phyloP scores from a whole-genome alignment of 768 basidiomycete genomes.

The Dacryopinax primogenitus region DNA sequence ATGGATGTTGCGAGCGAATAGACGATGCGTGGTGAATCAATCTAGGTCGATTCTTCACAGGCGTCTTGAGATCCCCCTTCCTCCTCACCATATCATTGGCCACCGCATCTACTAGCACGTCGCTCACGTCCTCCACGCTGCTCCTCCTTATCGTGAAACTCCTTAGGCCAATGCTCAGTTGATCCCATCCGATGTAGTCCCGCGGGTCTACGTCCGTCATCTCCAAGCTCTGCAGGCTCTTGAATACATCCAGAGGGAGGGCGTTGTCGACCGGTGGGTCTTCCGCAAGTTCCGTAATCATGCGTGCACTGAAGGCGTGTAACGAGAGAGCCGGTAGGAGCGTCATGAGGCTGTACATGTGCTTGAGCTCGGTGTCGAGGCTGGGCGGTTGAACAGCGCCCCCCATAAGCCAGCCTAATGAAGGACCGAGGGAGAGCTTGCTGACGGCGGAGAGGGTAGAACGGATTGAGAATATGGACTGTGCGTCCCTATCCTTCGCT shows the following conservation, averaged over 20 bases:
- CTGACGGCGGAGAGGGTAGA: conserved; percentile 69
- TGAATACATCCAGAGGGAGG: conserved; percentile 72
- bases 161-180: conserved; percentile 51
- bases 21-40: background rate
- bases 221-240: conserved; percentile 64
- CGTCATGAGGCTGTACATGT: conserved; percentile 80
- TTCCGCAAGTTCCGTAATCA: conserved; percentile 53
- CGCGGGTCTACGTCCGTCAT: conserved; percentile 74
- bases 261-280: conserved; percentile 63
- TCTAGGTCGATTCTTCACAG: background rate
- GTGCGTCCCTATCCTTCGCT: conserved; percentile 37
- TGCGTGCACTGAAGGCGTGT: conserved; percentile 36
- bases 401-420: conserved; percentile 49
- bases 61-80: conserved; percentile 32
- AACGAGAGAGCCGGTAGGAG: conserved; percentile 70
- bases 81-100: conserved; percentile 59
- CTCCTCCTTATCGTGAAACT: conserved; percentile 66
- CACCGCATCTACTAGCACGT: conserved; percentile 63
- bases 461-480: conserved; percentile 60
- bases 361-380: conserved; percentile 65
- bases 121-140: conserved; percentile 67
- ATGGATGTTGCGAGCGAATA: conserved; percentile 1
- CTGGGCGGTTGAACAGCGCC: conserved; percentile 39
- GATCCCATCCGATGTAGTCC: conserved; percentile 70
- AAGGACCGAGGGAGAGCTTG: conserved; percentile 50